Evolutionary conservation across 2,329 filamentous ascomycete species (phyloP), one percentile per base, ranked within the genome.

Genomic region (Fusarium fracticaudum): DNA sequence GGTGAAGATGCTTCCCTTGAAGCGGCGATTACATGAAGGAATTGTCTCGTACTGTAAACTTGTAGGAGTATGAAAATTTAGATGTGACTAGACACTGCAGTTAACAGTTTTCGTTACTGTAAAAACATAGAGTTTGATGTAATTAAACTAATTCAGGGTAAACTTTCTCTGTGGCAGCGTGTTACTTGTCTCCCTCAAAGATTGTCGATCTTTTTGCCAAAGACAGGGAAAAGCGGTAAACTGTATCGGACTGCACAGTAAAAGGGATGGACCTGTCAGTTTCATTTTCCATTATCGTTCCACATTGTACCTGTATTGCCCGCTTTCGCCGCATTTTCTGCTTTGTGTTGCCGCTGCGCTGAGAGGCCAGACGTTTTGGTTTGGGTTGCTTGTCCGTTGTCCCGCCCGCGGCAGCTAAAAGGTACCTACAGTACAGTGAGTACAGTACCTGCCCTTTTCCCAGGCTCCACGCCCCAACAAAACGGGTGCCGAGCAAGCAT

Each of bases 391-490:
- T 59, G 47, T 60, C 67, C 51, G 41, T 41, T 63, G 60, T 70
- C 69, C 73, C 59, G 48, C 64, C 64, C 26, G 37, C 55, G 14
- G 47, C 41, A 62, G 17, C 37, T 26, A 54, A 54, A 29, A 38
- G 50, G 50, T 53, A 53, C 33, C 33, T 37, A 10, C 35, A 40
- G 67, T 45, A 44, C 61, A 66, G 60, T 47, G 24, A 29, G 44
- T 48, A 29, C 45, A 31, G 26, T 72, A 71, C 67, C 62, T 55
- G 41, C 50, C 53, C 45, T 69, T 58, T 60, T 70, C 50, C 43
- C 62, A 74, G 71, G 71, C 71, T 78, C 76, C 76, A 77, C 76
- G 76, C 76, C 76, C 76, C 76, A 78, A 78, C 76, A 78, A 78
- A 78, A 78, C 74, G 64, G 57, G 74, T 74, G 70, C 76, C 72